Percentiles rank a stretch among this genome's conserved stretches.
These are phyloP conservation scores for Arabis alpina DNA, from an alignment of 345 rosid genomes.

Conservation along the genomic window DNA sequence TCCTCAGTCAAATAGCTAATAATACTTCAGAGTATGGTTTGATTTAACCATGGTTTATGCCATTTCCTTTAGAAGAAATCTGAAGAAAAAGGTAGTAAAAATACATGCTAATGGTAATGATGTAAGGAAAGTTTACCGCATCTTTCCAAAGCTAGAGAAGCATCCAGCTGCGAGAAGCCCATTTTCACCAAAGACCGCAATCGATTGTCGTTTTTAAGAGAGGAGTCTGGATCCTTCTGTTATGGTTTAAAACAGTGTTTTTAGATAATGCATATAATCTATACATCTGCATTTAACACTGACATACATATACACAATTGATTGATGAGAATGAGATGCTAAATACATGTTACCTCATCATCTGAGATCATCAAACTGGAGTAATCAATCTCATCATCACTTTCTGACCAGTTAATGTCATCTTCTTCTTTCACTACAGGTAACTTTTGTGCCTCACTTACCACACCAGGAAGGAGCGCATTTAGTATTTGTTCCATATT, in stretches of 20 bases:
- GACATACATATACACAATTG: constrained; percentile 12
- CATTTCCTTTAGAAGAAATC: constrained; percentile 6
- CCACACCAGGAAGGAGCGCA: constrained; percentile 57
- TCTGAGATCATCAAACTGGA: constrained; percentile 57
- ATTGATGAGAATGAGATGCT: not conserved
- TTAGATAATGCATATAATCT: constrained; percentile 1
- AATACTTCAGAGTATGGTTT: constrained; percentile 6
- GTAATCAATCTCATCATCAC: constrained; percentile 56
- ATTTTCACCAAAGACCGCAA: constrained; percentile 55
- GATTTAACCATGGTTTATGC: constrained; percentile 12
- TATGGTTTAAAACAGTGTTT: constrained; percentile 46
- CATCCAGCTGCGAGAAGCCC: constrained; percentile 75
- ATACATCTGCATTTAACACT: constrained; percentile 3
- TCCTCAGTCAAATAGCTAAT: not conserved
- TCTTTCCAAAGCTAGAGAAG: constrained; percentile 76
- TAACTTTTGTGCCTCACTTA: constrained; percentile 57
- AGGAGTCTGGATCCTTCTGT: constrained; percentile 35
- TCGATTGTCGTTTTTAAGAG: constrained; percentile 44
- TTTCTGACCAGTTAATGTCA: constrained; percentile 55
- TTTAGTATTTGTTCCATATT: constrained; percentile 58
- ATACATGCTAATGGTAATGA: not conserved
- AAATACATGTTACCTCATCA: constrained; percentile 51
- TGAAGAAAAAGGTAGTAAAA: not conserved
- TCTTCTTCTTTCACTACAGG: constrained; percentile 45
- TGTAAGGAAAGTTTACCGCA: constrained; percentile 59